Evolutionary conservation across 2,329 filamentous ascomycete species (phyloP).

Genomic region (Clonostachys sp.): DNA sequence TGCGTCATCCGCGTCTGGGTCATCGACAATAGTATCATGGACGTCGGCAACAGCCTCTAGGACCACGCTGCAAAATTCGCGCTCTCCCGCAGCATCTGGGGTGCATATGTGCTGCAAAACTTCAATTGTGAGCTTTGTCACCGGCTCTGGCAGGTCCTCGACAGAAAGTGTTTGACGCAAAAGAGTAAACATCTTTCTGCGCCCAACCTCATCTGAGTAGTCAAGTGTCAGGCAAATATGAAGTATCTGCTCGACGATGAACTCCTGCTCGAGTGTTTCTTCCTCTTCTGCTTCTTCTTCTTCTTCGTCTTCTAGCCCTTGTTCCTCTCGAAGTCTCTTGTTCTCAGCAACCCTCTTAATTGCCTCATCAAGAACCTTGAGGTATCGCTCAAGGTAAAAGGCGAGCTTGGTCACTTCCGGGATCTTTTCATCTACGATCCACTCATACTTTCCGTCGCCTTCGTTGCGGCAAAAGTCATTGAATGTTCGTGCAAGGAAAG

Average conservation of each 20-base stretch:
- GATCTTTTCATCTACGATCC: conserved; percentile 83
- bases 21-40: conserved; percentile 84
- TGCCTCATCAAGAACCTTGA: conserved; percentile 62
- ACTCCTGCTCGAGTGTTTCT: conserved; percentile 85
- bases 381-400: conserved; percentile 79
- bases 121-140: conserved; percentile 82
- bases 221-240: conserved; percentile 89
- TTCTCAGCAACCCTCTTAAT: conserved; percentile 49
- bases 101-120: conserved; percentile 81
- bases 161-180: conserved; percentile 82
- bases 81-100: conserved; percentile 65
- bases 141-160: conserved; percentile 84
- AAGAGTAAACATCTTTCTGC: conserved; percentile 92
- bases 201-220: conserved; percentile 95
- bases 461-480: conserved; percentile 85
- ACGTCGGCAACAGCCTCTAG: conserved; percentile 95
- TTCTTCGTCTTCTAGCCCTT: conserved; percentile 29
- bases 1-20: conserved; percentile 51
- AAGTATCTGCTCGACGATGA: conserved; percentile 91
- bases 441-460: conserved; percentile 68
- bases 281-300: conserved; percentile 68
- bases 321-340: too few relatives aligned
- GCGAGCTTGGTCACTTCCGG: conserved; percentile 91
- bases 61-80: conserved; percentile 79
- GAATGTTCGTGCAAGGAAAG: conserved; percentile 87